Percentiles rank a stretch among this genome's conserved stretches.
phyloP scores from a whole-genome alignment of 129 eudicot genomes.

The Helianthus annuus region HanXRQr2.0-SUNRISE NC_035444.2:16285325-16285824 shows the following conservation, averaged over 20 bases:
- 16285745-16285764: constrained; percentile 16
- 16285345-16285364: constrained; percentile 18
- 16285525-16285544: constrained; percentile 25
- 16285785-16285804: constrained; percentile 23
- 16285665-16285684: not conserved
- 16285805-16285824: constrained; percentile 40
- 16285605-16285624: not conserved
- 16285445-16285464: not conserved
- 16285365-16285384: not conserved
- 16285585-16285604: constrained; percentile 20
- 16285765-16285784: too few relatives aligned
- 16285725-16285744: too few relatives aligned
- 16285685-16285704: constrained; percentile 4
- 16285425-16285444: constrained; percentile 2
- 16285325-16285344: constrained; percentile 31
- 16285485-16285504: not conserved
- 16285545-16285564: constrained; percentile 24
- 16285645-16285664: constrained; percentile 15
- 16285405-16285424: constrained; percentile 12
- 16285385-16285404: not conserved
- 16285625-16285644: constrained; percentile 21
- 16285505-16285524: constrained; percentile 23
- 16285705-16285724: too few relatives aligned
- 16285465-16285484: not conserved
- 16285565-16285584: constrained; percentile 23